A percentile compares a stretch with the other conserved stretches of the same genome.
These are phyloP conservation scores for Populus euphratica DNA, from an alignment of 345 rosid genomes.

Conservation along the genomic window DNA sequence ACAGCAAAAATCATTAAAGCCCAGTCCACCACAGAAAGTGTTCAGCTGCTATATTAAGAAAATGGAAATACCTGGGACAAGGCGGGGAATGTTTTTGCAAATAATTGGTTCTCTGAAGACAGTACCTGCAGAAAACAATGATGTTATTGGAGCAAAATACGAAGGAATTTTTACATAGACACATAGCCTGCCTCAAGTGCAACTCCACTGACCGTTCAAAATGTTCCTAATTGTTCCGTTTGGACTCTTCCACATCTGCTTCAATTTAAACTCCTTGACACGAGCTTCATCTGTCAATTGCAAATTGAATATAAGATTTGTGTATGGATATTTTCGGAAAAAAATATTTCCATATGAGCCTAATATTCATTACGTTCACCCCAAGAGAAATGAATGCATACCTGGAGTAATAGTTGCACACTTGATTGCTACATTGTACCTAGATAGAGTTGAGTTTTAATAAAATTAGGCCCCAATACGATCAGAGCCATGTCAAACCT, in stretches of 20 bases:
- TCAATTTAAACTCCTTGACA: constrained; percentile 75
- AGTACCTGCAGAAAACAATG: constrained; percentile 52
- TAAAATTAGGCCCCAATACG: not conserved
- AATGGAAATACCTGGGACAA: constrained; percentile 66
- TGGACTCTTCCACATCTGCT: constrained; percentile 97
- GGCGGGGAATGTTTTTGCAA: constrained; percentile 87
- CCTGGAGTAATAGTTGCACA: constrained; percentile 26
- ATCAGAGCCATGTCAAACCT: not conserved
- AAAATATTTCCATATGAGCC: not conserved
- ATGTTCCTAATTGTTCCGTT: constrained; percentile 96
- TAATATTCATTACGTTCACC: not conserved
- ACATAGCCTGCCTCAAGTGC: not conserved
- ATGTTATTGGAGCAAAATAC: not conserved
- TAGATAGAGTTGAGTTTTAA: not conserved
- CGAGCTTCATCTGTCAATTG: constrained; percentile 79
- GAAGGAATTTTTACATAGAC: not conserved
- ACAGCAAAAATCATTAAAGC: not conserved
- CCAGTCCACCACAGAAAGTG: not conserved
- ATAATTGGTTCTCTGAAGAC: constrained; percentile 96
- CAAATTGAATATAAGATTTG: constrained; percentile 12
- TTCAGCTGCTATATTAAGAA: not conserved
- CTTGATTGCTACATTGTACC: constrained; percentile 25
- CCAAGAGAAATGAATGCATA: not conserved
- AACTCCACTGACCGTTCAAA: constrained; percentile 61
- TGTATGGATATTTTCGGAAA: not conserved